Base-by-base conservation (phyloP, 2,329 filamentous ascomycete species). In the Aspergillus udagawae region DNA sequence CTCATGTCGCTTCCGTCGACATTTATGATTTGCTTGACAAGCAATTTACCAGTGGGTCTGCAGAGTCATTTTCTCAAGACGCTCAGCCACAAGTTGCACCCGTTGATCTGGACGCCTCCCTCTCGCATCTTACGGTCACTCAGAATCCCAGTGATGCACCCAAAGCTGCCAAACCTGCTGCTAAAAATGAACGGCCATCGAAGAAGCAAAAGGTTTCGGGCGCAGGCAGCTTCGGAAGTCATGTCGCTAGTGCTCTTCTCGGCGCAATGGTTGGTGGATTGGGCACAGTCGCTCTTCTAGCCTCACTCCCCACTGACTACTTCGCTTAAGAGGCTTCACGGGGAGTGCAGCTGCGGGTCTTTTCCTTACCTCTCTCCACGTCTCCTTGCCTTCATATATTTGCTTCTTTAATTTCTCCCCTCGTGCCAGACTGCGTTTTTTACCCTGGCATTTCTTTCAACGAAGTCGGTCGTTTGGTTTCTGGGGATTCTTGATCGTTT, bases 241-340 rank as follows among this genome's bases (percentile, higher is more conserved):
- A 78, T 63, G 74, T 73, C 29, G 69, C 72, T 21, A 73, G 72
- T 28, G 75, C 77, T 27, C 56, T 75, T 2, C 59, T 74, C 4
- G 75, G 77, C 25, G 75, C 74, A 38, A 57, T 77, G 17, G 67
- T 77, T 47, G 77, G 77, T 51, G 72, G 75, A 5, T 65, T 79
- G 35, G 72, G 75, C 23, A 75, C 75, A 17, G 68, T 79, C 44
- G 68, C 72, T 45, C 64, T 72, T 20, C 67, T 79, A 48, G 75
- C 75, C 12, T 68, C 75, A 25, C 67, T 79, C 14, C 77, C 77
- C 8, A 65, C 71, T 5, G 74, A 77, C 52, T 79, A 72, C 61
- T 79, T 79, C 62, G 62, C 67, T 42, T 77, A 64, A 63, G 28
- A 32, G 3, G 9, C 12, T 4, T 25, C 3, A 5, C 27, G n/a